These are phyloP conservation scores for Nemania abortiva DNA, from an alignment of 2,329 filamentous ascomycete genomes.

Conservation along the genomic window DNA sequence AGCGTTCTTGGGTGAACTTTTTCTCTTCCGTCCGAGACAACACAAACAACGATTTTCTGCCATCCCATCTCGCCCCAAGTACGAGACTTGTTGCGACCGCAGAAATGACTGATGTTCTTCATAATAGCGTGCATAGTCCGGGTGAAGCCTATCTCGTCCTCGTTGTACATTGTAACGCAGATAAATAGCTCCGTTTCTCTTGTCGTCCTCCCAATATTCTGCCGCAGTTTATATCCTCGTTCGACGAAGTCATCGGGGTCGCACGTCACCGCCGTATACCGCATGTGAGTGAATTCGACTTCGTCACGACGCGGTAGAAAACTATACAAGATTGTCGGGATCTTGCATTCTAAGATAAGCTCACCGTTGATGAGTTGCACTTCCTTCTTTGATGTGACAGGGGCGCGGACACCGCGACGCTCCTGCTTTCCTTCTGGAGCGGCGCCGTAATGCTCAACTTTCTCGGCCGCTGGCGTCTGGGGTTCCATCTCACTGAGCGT, in stretches of 20 bases:
- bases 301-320: conserved; percentile 94
- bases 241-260: conserved; percentile 90
- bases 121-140: conserved; percentile 97
- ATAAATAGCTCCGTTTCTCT: conserved; percentile 96
- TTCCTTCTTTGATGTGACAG: conserved; percentile 92
- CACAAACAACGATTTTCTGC: conserved; percentile 99
- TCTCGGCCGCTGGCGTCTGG: conserved; percentile 59
- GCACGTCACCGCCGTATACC: conserved; percentile 94
- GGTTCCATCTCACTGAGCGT: conserved; percentile 65
- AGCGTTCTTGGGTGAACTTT: conserved; percentile 94
- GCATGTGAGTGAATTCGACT: conserved; percentile 96
- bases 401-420: conserved; percentile 85
- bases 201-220: conserved; percentile 91
- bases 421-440: conserved; percentile 89
- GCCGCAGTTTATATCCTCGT: conserved; percentile 89
- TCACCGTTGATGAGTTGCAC: conserved; percentile 97
- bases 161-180: conserved; percentile 98
- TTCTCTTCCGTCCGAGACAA: conserved; percentile 90
- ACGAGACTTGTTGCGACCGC: conserved; percentile 89
- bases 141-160: conserved; percentile 95
- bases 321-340: conserved; percentile 97
- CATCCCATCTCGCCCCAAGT: conserved; percentile 98
- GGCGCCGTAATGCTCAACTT: conserved; percentile 85
- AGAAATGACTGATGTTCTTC: conserved; percentile 99
- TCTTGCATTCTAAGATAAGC: conserved; percentile 97